Percentiles rank a stretch among this genome's conserved stretches.
Conservation (phyloP, 345 rosid genomes). For the Rhodamnia rubescens region DNA sequence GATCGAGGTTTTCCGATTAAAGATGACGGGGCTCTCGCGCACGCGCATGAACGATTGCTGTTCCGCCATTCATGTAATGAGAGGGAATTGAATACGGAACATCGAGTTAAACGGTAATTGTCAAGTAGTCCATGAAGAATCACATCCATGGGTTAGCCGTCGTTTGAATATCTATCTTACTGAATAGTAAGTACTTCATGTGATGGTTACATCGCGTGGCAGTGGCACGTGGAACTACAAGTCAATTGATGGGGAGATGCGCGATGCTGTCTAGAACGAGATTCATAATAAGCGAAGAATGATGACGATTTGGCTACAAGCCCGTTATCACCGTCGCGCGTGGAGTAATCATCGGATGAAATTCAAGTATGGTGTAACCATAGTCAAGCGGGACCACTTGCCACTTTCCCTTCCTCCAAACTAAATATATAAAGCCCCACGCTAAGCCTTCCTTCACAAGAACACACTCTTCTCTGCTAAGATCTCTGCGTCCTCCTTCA, state of each 20-base stretch:
- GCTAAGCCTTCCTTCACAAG: neutral
- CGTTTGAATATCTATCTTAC: neutral
- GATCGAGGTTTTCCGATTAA: no score
- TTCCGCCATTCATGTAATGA: no score
- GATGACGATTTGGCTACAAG: neutral
- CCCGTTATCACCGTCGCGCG: neutral
- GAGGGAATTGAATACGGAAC: no score
- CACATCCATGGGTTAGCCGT: neutral
- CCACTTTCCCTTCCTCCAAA: neutral
- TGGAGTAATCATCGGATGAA: neutral
- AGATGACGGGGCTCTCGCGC: no score
- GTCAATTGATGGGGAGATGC: neutral
- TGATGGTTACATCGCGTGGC: fast-evolving
- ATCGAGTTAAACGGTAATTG: neutral
- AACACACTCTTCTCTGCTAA: neutral
- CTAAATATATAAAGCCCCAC: neutral
- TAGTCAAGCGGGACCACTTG: neutral
- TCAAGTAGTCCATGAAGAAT: neutral
- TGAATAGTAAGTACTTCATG: neutral
- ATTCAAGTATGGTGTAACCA: neutral
- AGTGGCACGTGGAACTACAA: neutral
- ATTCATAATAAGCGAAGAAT: neutral
- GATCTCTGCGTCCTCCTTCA: neutral
- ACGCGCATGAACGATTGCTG: no score
- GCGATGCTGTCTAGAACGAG: no score